phyloP scores from a whole-genome alignment of 2,329 filamentous ascomycete genomes.

The Calcarisporium arbuscula region DNA sequence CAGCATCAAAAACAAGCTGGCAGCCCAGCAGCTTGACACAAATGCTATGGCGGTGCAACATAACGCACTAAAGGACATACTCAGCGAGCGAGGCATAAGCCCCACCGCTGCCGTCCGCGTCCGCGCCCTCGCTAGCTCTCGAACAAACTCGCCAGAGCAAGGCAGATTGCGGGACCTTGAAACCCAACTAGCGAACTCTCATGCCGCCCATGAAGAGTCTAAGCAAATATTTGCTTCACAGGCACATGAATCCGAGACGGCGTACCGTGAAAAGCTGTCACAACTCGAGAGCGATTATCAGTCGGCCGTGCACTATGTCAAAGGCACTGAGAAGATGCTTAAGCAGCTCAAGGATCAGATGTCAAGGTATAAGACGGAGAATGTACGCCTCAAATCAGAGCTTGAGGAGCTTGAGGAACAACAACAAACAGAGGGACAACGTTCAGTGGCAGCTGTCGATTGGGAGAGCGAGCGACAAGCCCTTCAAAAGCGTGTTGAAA shows the following conservation, averaged over 20 bases:
- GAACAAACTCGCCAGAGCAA: conserved; percentile 73
- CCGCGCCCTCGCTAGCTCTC: conserved; percentile 62
- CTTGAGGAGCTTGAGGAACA: conserved; percentile 61
- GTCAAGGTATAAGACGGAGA: conserved; percentile 84
- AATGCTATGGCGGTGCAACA: conserved; percentile 91
- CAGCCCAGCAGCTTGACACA: conserved; percentile 84
- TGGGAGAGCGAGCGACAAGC: conserved; percentile 70
- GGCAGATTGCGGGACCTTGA: conserved; percentile 78
- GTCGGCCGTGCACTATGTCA: conserved; percentile 95
- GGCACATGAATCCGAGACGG: conserved; percentile 77
- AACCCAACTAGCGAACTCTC: conserved; percentile 71
- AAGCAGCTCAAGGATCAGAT: conserved; percentile 98
- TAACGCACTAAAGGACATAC: conserved; percentile 84
- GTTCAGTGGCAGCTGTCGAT: conserved; percentile 41
- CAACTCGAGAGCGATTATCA: conserved; percentile 97
- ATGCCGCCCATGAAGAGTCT: conserved; percentile 79
- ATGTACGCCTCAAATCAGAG: conserved; percentile 74
- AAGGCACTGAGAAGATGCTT: conserved; percentile 98
- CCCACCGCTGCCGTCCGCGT: conserved; percentile 65
- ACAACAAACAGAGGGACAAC: conserved; percentile 28
- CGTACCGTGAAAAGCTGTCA: conserved; percentile 87
- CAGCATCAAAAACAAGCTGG: conserved; percentile 75
- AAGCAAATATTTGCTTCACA: conserved; percentile 71
- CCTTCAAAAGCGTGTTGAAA: conserved; percentile 62
- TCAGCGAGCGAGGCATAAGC: conserved; percentile 83